Evolutionary conservation across 164 flowering plant genomes (phyloP).

Genomic region (Warburgia ugandensis): DNA sequence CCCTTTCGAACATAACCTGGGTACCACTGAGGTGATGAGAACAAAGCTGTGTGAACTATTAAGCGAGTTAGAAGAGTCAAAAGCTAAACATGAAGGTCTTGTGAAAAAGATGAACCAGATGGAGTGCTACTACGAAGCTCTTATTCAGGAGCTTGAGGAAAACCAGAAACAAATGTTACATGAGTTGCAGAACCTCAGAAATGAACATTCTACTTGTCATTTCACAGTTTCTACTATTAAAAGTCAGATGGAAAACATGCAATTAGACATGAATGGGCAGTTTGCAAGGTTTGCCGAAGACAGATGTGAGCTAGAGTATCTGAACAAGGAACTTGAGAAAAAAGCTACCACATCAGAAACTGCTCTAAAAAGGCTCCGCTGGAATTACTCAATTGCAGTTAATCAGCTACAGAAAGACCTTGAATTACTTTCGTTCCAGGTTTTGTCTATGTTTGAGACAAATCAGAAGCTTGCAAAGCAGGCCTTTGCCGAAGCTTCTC

Average conservation of each 20-base stretch:
- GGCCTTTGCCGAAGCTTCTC: constrained; percentile 53
- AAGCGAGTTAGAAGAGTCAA: constrained; percentile 73
- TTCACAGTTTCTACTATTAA: constrained; percentile 57
- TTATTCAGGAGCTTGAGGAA: constrained; percentile 91
- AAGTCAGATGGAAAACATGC: constrained; percentile 67
- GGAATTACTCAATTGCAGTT: constrained; percentile 81
- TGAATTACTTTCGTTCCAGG: constrained; percentile 80
- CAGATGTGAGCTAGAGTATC: constrained; percentile 39
- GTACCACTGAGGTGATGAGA: constrained; percentile 36
- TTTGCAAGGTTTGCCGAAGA: constrained; percentile 46
- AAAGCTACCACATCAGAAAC: constrained; percentile 72
- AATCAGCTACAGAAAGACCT: constrained; percentile 86
- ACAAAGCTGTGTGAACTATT: constrained; percentile 50
- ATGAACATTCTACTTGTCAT: constrained; percentile 71
- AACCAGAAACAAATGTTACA: constrained; percentile 78
- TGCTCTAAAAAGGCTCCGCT: constrained; percentile 69
- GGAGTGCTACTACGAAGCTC: constrained; percentile 95
- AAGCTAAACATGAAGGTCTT: constrained; percentile 59
- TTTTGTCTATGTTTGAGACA: constrained; percentile 84
- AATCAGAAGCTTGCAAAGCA: constrained; percentile 73
- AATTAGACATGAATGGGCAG: constrained; percentile 54
- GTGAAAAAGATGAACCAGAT: constrained; percentile 75
- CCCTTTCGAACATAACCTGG: constrained; percentile 18
- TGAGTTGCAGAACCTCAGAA: constrained; percentile 76
- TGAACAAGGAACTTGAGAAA: constrained; percentile 76